Evolutionary conservation across 1,284 basidiomycete genomes (phyloP).

Genomic region (Rhodotorula sp.): DNA sequence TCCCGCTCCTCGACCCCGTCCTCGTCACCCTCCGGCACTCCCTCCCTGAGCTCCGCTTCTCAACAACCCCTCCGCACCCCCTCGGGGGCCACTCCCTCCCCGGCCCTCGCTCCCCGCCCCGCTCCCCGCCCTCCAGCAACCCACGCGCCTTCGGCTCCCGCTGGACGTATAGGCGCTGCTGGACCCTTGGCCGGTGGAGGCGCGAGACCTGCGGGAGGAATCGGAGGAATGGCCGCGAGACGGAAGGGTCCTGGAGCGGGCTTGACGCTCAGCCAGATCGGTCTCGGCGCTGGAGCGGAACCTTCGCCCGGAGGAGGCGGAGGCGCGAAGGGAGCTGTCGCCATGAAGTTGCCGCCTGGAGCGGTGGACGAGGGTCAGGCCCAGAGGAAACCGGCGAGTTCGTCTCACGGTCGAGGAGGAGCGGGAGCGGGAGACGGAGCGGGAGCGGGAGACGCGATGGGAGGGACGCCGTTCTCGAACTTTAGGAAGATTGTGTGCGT

Average conservation of each 20-base stretch:
- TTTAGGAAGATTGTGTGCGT: slow-evolving; percentile 91
- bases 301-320: too few species aligned
- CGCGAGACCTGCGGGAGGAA: slow-evolving; percentile 34
- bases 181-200: slow-evolving; percentile 39
- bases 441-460: slow-evolving; percentile 42
- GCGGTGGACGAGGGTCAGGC: not conserved
- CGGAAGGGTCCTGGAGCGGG: slow-evolving; percentile 47
- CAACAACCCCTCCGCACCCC: slow-evolving; percentile 36
- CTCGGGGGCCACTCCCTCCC: slow-evolving; percentile 13
- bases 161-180: slow-evolving; percentile 6
- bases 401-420: slow-evolving; percentile 3
- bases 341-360: not conserved
- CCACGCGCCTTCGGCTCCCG: slow-evolving; percentile 29
- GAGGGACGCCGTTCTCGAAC: slow-evolving; percentile 76
- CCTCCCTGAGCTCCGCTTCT: slow-evolving; percentile 45
- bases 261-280: slow-evolving; percentile 48
- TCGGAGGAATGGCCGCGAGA: slow-evolving; percentile 44
- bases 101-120: slow-evolving; percentile 21
- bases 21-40: slow-evolving; percentile 19
- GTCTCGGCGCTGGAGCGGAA: slow-evolving; percentile 43
- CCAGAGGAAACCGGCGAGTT: slow-evolving; percentile 6
- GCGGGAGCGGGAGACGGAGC: slow-evolving; percentile 27
- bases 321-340: slow-evolving; percentile 1
- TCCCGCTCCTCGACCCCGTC: slow-evolving; percentile 33
- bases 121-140: slow-evolving; percentile 37